Evolutionary conservation across 2,329 filamentous ascomycete species (phyloP).

Genomic region (Colletotrichum noveboracense): DNA sequence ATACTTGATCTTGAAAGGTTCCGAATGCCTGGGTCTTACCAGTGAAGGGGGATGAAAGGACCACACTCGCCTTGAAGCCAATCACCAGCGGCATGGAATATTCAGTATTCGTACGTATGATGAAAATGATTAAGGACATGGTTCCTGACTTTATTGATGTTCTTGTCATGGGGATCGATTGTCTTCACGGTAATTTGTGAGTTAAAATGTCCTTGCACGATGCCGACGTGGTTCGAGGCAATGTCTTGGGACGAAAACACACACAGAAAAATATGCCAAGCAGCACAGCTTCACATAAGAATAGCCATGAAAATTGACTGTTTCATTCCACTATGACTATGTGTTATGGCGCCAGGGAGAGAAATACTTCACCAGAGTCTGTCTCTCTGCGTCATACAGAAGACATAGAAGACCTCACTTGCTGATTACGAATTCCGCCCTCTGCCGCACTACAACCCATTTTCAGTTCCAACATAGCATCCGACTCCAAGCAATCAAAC

Average conservation of each 20-base stretch:
- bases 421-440: neutral
- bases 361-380: neutral
- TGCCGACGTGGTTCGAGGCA: accelerated
- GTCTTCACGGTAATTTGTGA: neutral
- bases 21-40: neutral
- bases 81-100: neutral
- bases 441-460: neutral
- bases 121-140: neutral
- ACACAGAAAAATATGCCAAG: accelerated
- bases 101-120: neutral
- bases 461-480: neutral
- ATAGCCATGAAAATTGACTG: neutral
- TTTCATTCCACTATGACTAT: neutral
- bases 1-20: neutral
- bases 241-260: neutral
- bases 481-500: conserved; percentile 31
- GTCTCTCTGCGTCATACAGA: accelerated
- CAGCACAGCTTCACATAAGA: neutral
- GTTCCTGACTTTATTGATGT: neutral
- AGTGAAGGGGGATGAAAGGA: neutral
- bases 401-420: neutral
- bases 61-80: neutral
- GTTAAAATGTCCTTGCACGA: accelerated
- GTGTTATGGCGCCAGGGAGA: neutral
- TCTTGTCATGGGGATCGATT: neutral